phyloP scores from a whole-genome alignment of 2,329 filamentous ascomycete genomes.

The Diaporthe citriasiana region DNA sequence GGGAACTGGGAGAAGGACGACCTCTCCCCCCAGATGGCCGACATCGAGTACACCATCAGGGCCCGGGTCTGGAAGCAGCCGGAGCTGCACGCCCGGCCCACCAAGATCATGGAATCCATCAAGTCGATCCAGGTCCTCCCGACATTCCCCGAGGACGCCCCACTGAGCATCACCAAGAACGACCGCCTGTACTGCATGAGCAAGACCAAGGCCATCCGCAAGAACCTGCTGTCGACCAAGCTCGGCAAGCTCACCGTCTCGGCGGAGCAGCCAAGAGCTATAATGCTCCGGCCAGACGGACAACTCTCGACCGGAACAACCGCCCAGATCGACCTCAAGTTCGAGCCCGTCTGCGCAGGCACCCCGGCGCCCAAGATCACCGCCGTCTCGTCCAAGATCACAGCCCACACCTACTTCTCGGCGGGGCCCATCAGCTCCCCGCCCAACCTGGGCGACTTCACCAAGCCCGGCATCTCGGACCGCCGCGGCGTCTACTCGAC shows the following conservation, averaged over 20 bases:
- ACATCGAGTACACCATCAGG: constrained; percentile 66
- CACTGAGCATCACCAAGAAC: constrained; percentile 62
- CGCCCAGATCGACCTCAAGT: constrained; percentile 62
- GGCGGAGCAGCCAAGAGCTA: constrained; percentile 61
- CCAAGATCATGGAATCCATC: constrained; percentile 57
- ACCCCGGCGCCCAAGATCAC: constrained; percentile 63
- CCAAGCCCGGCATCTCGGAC: constrained; percentile 54
- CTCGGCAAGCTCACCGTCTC: constrained; percentile 63
- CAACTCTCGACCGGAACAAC: constrained; percentile 57
- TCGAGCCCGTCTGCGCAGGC: constrained; percentile 60
- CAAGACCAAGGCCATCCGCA: constrained; percentile 67
- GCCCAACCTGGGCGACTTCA: constrained; percentile 65
- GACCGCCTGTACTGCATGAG: constrained; percentile 65
- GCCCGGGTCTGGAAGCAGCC: constrained; percentile 58
- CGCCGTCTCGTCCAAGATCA: constrained; percentile 64
- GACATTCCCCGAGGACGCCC: constrained; percentile 62
- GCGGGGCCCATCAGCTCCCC: constrained; percentile 60
- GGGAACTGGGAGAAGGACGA: constrained; percentile 68
- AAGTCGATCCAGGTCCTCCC: constrained; percentile 68
- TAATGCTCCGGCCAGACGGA: constrained; percentile 66
- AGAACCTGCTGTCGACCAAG: constrained; percentile 66
- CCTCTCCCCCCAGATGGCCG: constrained; percentile 67
- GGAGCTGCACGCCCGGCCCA: constrained; percentile 45
- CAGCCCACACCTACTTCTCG: constrained; percentile 67
- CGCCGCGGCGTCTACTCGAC: constrained; percentile 63